Percentiles rank a stretch among this genome's conserved stretches.
phyloP scores from a whole-genome alignment of 768 basidiomycete genomes.

The Trametes coccinea region DNA sequence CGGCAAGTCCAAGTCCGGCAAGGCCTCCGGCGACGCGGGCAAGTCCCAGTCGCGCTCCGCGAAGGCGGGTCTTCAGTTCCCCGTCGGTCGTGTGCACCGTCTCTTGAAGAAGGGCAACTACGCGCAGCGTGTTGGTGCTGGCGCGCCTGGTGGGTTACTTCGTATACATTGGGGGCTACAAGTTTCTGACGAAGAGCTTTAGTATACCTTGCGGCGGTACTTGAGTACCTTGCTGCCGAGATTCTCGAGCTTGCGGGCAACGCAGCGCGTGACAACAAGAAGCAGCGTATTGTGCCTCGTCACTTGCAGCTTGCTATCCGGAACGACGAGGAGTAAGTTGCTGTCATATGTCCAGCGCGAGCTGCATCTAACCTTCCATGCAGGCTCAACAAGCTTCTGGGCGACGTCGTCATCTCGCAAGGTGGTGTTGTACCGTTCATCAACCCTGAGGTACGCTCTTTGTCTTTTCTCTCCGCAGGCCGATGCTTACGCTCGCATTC shows the following conservation, averaged over 20 bases:
- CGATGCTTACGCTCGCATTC: background rate
- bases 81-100: conserved; percentile 93
- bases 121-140: conserved; percentile 83
- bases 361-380: background rate
- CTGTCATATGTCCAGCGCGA: background rate
- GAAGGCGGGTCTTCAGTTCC: conserved; percentile 80
- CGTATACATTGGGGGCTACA: background rate
- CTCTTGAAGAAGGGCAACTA: conserved; percentile 85
- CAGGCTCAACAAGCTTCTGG: conserved; percentile 70
- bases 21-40: conserved; percentile 47
- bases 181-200: conserved; percentile 1
- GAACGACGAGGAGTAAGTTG: conserved; percentile 82
- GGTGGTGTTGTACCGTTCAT: conserved; percentile 93
- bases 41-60: conserved; percentile 72
- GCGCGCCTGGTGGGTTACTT: conserved; percentile 69
- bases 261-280: conserved; percentile 89
- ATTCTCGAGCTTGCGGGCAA: conserved; percentile 93
- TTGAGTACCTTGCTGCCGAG: conserved; percentile 91
- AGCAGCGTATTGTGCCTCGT: conserved; percentile 94
- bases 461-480: background rate
- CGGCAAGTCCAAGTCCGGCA: conserved; percentile 73
- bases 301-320: conserved; percentile 94
- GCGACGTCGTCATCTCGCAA: conserved; percentile 89
- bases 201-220: conserved; percentile 92
- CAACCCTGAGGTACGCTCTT: conserved; percentile 48